A percentile compares a stretch with the other conserved stretches of the same genome.
phyloP scores from a whole-genome alignment of 495 filamentous ascomycete genomes.

The Penicillium daleae region DNA sequence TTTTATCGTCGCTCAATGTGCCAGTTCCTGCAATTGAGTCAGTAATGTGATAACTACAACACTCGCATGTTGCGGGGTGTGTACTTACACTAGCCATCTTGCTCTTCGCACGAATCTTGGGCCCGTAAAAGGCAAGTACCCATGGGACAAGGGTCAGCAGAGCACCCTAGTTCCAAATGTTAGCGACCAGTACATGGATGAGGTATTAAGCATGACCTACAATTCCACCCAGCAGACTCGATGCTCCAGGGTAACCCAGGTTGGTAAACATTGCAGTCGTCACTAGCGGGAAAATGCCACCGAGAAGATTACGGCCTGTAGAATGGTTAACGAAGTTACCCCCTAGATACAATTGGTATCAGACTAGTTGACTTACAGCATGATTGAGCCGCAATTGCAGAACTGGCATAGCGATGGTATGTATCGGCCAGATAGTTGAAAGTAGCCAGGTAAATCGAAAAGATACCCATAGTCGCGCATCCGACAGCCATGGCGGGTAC shows the following conservation, averaged over 20 bases:
- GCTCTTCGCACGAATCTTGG: conserved; percentile 75
- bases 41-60: conserved; percentile 20
- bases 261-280: conserved; percentile 71
- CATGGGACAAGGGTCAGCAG: conserved; percentile 80
- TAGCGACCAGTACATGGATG: conserved; percentile 7
- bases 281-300: conserved; percentile 80
- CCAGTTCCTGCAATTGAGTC: conserved; percentile 32
- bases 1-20: conserved; percentile 23
- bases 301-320: conserved; percentile 75
- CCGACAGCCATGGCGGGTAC: conserved; percentile 71
- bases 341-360: background rate
- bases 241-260: conserved; percentile 73
- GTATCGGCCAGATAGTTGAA: conserved; percentile 96
- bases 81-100: conserved; percentile 67
- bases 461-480: conserved; percentile 85
- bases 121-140: conserved; percentile 81
- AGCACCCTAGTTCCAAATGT: conserved; percentile 45
- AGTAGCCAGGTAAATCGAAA: conserved; percentile 83
- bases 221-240: conserved; percentile 76
- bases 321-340: background rate
- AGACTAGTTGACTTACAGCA: conserved; percentile 54
- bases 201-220: conserved; percentile 29
- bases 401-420: conserved; percentile 83
- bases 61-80: background rate
- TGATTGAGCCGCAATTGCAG: conserved; percentile 84